Evolutionary conservation across 2,329 filamentous ascomycete genomes (phyloP), one percentile per base, ranked within the genome.

Genomic region (Talaromyces sp.): DNA sequence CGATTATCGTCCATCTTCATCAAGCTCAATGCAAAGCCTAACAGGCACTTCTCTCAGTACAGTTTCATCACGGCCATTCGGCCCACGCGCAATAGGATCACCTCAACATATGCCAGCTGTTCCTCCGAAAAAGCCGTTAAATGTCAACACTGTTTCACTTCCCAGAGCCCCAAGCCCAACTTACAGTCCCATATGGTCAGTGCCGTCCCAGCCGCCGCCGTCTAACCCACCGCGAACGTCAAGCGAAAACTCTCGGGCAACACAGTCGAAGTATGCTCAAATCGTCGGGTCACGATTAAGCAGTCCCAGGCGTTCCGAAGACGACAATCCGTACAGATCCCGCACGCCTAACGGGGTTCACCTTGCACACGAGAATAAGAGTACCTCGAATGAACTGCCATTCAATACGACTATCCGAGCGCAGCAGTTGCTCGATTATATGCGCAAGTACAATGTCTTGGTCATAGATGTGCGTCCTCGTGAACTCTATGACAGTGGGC

Each of bases 391-490:
- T 65, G 71, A 85, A 60, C 81, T 79, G 67, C 82, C 77, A 64
- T 87, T 72, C 72, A 88, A 73, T 71, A 81, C 74, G 71, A 84
- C 78, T 72, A 88, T 96, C 47, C 85, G 84, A 2, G 85, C 89
- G 0, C 82, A 89, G 61, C 86, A 89, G 59, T 81, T 99, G 1
- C 84, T 88, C 63, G 84, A 88, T 54, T 89, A 89, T 60, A 85
- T 96, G 73, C 80, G 70, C 66, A 83, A 71, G 63, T 92, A 77
- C 77, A 87, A 76, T 63, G 82, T 97, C 27, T 78, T 99, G 13
- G 74, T 98, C 27, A 92, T 99, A 65, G 95, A 99, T 73, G 86
- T 97, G 49, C 88, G 95, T 44, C 80, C 85, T 60, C 87, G 95
- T 28, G 85, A 90, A 58, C 85, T 90, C 9, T 99, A 91, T 71